These are phyloP conservation scores for Penicillium palitans DNA, from an alignment of 2,329 filamentous ascomycete genomes.

Conservation along the genomic window DNA sequence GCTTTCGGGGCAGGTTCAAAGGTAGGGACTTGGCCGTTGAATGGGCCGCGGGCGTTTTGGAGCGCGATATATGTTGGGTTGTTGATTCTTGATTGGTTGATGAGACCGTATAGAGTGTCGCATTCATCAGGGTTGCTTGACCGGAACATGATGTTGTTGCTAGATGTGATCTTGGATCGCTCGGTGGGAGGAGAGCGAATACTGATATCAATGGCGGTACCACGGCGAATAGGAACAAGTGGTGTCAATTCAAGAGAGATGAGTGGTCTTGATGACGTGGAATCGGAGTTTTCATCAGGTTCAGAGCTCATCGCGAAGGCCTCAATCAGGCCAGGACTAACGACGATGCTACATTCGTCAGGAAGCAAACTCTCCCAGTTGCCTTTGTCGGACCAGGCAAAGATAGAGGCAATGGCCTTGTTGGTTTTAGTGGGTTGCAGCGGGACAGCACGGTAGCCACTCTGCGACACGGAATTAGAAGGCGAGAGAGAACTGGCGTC, in stretches of 20 bases:
- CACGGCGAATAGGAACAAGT: conserved; percentile 82
- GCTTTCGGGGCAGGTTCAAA: conserved; percentile 49
- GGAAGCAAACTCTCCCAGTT: conserved; percentile 62
- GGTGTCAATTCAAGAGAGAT: conserved; percentile 84
- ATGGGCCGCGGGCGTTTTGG: conserved; percentile 66
- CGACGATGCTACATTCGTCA: conserved; percentile 62
- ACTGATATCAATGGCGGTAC: conserved; percentile 89
- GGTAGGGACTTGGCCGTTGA: conserved; percentile 53
- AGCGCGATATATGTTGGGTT: conserved; percentile 85
- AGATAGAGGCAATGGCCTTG: conserved; percentile 61
- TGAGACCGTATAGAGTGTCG: conserved; percentile 76
- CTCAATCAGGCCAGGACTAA: conserved; percentile 65
- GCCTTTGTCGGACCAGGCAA: conserved; percentile 64
- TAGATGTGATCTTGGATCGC: conserved; percentile 67
- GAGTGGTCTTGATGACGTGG: conserved; percentile 48
- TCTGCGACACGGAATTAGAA: conserved; percentile 80
- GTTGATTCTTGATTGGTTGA: conserved; percentile 86
- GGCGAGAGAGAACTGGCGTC: conserved; percentile 67
- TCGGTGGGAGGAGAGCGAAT: conserved; percentile 81
- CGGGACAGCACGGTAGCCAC: conserved; percentile 59
- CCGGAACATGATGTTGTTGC: conserved; percentile 88
- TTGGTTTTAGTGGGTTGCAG: conserved; percentile 50
- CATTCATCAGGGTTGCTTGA: conserved; percentile 75
- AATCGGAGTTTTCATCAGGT: conserved; percentile 8
- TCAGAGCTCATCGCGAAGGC: conserved; percentile 58